phyloP scores from a whole-genome alignment of 345 rosid species.

The Xanthoceras sorbifolium region DNA sequence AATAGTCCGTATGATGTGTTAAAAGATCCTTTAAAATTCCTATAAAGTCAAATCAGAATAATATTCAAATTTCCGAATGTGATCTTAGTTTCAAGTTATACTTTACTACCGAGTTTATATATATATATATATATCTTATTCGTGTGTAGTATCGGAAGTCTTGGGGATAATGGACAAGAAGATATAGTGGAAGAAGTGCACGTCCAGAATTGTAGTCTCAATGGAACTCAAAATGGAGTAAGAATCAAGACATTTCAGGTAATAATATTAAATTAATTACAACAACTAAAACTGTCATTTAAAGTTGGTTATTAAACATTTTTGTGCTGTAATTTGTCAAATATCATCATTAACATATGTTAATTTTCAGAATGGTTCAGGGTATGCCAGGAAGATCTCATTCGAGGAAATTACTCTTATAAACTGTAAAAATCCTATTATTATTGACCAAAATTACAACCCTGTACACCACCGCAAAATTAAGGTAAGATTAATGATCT shows the following conservation, averaged over 20 bases:
- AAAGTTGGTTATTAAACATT: no score
- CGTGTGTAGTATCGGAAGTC: conserved; percentile 56
- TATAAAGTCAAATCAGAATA: no score
- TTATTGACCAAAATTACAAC: conserved; percentile 38
- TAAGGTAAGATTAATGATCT: not conserved
- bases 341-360: not conserved
- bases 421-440: conserved; percentile 26
- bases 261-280: not conserved
- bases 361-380: conserved; percentile 31
- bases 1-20: no score
- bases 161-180: conserved; percentile 35
- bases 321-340: not conserved
- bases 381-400: conserved; percentile 24
- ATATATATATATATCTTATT: no score
- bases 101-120: no score
- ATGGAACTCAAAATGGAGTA: conserved; percentile 42
- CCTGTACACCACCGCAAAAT: not conserved
- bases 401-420: conserved; percentile 29
- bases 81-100: no score
- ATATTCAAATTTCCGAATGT: no score
- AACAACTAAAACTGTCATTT: not conserved
- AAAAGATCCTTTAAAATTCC: not conserved
- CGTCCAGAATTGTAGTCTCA: conserved; percentile 42
- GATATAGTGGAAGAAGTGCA: conserved; percentile 41
- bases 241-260: conserved; percentile 68